Evolutionary conservation across 2,329 filamentous ascomycete species (phyloP).

Genomic region (Xylaria hypoxylon): DNA sequence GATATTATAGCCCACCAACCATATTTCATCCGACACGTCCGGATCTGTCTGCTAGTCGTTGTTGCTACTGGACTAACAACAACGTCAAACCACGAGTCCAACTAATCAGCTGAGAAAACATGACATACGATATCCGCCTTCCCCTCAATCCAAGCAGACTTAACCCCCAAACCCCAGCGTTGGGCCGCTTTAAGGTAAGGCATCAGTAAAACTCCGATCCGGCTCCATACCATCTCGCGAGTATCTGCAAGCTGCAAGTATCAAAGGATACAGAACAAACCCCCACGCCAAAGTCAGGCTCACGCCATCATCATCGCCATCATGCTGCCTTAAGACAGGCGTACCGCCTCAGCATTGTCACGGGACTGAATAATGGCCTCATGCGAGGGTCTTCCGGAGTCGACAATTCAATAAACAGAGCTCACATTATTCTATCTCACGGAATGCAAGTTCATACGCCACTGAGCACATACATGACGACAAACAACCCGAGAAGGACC

Average conservation of each 20-base stretch:
- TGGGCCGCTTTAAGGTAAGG: slow-evolving; percentile 15
- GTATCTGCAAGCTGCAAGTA: slow-evolving; percentile 9
- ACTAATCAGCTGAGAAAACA: neutral
- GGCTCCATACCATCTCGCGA: neutral
- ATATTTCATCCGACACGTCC: neutral
- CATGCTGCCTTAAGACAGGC: neutral
- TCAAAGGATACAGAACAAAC: neutral
- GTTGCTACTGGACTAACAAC: neutral
- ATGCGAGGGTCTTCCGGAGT: neutral
- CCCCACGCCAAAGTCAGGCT: neutral
- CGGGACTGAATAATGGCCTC: neutral
- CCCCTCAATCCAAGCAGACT: neutral
- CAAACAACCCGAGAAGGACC: neutral
- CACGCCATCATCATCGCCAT: neutral
- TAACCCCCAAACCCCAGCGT: neutral
- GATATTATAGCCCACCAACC: no score
- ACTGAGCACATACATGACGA: neutral
- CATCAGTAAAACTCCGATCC: neutral
- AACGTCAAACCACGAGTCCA: neutral
- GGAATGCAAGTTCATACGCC: no score
- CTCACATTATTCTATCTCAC: no score
- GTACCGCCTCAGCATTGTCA: neutral
- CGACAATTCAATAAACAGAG: neutral
- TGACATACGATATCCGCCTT: neutral
- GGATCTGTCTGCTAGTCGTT: neutral